These are phyloP conservation scores for Phytopythium litorale DNA, from an alignment of 352 stramenopile species.

Conservation along the genomic window DNA sequence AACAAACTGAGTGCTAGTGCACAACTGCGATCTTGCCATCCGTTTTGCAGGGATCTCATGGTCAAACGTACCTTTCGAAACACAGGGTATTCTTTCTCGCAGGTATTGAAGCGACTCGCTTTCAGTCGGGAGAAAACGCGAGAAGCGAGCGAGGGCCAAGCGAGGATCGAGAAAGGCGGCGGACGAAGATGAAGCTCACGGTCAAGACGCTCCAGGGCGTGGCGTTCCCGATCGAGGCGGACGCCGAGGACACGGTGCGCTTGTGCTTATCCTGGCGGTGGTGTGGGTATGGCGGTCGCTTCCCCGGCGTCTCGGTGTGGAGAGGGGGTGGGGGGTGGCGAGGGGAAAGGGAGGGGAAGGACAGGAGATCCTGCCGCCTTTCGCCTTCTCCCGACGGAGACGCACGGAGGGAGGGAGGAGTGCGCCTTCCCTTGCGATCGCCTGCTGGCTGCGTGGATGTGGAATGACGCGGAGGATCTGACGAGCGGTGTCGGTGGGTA, in stretches of 20 bases:
- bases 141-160: background rate
- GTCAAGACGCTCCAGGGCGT: constrained; percentile 86
- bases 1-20: no score
- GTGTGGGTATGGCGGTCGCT: background rate
- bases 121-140: background rate
- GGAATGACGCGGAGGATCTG: background rate
- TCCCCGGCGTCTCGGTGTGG: background rate
- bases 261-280: background rate
- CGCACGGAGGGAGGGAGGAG: background rate
- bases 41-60: no score
- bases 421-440: background rate
- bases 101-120: background rate
- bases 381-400: background rate
- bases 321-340: constrained; percentile 7
- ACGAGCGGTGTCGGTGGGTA: constrained; percentile 1
- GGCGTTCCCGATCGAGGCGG: constrained; percentile 71
- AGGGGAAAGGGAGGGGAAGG: background rate
- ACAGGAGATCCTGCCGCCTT: background rate
- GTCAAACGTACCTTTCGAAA: no score
- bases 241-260: constrained; percentile 65
- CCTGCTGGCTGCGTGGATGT: background rate
- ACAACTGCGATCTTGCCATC: no score
- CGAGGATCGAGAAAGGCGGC: background rate
- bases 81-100: no score
- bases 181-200: constrained; percentile 72